Base-by-base conservation (phyloP, 441 rosid genomes). In the Adansonia rubrostipa region DNA sequence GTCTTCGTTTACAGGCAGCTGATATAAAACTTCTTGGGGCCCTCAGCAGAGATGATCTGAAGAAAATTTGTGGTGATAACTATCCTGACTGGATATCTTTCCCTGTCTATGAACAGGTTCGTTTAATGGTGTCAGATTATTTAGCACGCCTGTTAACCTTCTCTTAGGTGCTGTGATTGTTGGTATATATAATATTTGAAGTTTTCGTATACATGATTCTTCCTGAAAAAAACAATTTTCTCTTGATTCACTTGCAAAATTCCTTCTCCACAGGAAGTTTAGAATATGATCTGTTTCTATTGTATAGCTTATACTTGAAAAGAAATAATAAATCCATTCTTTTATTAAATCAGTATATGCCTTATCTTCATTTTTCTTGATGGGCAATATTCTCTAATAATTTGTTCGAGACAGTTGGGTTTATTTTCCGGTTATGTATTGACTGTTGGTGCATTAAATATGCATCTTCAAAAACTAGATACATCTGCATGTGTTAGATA, bases 21-120 rank as follows among this genome's bases (percentile, higher is more conserved):
- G 98, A 94, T 87, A 86, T 93, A 80, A 96, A 94, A 81, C 88
- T 93, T 77, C 94, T 96, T 51, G 94, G 92, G 50, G 79, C 92
- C 19, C 96, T 96, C 70, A 89, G 83, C 79, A 86, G 98, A 88
- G 98, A 96, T 58, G 98, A 94, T 86, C 85, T 96, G 86, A 94
- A 83, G 92, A 96, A 94, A 87, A 88, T 96, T 64, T 96, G 98
- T 4, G 96, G 99, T 40, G 98, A 94, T 77, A 93, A 91, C 80
- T 92, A 92, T 81, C 99, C 99, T 50, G 95, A 88, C 65, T 94
- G 99, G 99, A 93, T 96, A 78, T 96, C 99, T 3, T 96, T 96
- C 80, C 98, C 99, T 22, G 98, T 82, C 40, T 96, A 79, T 87
- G 99, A 96, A 82, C 99, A 94, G 98, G 99, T 94, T 63, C 54